Evolutionary conservation across 148 eudicot genomes (phyloP).

Genomic region (Mesembryanthemum crystallinum): DNA sequence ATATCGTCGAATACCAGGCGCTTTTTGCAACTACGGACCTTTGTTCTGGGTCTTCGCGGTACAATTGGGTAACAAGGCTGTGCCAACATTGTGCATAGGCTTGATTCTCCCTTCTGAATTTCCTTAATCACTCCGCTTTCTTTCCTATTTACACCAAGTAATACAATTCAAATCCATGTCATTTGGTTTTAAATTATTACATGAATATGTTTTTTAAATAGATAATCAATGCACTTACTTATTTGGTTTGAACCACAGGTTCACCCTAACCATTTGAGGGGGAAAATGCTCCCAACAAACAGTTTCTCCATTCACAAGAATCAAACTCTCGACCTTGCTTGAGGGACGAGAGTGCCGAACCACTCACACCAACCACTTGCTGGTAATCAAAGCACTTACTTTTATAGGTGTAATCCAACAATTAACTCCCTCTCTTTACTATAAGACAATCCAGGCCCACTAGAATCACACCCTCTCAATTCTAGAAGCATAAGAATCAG

Average conservation of each 20-base stretch:
- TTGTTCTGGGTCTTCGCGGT: conserved; percentile 14
- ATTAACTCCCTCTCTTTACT: neutral
- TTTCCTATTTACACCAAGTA: neutral
- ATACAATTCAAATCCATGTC: neutral
- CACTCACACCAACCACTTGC: too few species aligned
- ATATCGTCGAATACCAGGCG: conserved; percentile 3
- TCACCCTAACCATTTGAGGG: too few species aligned
- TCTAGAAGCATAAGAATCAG: too few species aligned
- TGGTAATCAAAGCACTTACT: too few species aligned
- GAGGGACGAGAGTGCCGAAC: too few species aligned
- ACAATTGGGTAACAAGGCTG: neutral
- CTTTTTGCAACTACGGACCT: conserved; percentile 1
- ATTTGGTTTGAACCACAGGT: too few species aligned
- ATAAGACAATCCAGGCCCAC: too few species aligned
- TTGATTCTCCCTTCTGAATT: neutral
- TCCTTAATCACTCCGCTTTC: neutral
- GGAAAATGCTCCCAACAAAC: too few species aligned
- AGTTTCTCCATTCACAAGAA: too few species aligned
- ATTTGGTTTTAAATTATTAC: neutral
- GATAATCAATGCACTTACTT: neutral
- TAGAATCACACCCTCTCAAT: neutral
- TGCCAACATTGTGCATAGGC: neutral
- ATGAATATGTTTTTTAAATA: neutral
- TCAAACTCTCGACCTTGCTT: too few species aligned
- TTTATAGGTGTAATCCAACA: neutral